A percentile compares a stretch with the other conserved stretches of the same genome.
These are phyloP conservation scores for Haplosporangium gracile DNA, from an alignment of 192 early-diverging fungal species.

Conservation along the genomic window DNA sequence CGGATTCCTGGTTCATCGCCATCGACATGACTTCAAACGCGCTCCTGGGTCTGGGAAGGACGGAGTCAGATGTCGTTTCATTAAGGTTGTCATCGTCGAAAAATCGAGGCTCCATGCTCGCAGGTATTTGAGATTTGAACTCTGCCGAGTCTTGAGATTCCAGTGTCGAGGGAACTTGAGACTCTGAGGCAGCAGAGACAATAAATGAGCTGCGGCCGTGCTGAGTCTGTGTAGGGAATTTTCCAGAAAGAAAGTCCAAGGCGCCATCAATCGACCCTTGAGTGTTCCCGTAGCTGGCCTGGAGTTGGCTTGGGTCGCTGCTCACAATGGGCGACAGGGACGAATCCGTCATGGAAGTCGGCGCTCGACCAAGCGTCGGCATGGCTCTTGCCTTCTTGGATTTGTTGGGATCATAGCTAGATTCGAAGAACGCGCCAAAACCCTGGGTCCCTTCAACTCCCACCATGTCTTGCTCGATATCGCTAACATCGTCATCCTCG, in stretches of 20 bases:
- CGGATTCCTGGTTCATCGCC: neutral
- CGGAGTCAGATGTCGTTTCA: neutral
- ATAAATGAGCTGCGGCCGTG: neutral
- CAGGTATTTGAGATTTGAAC: neutral
- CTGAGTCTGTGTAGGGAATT: neutral
- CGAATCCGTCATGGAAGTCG: neutral
- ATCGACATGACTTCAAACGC: constrained; percentile 31
- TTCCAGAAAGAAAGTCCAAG: constrained; percentile 16
- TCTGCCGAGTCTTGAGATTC: neutral
- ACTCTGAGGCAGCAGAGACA: neutral
- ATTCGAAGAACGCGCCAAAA: constrained; percentile 27
- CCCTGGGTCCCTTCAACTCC: constrained; percentile 4
- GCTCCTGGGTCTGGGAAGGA: neutral
- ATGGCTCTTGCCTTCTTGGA: neutral
- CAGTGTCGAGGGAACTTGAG: neutral
- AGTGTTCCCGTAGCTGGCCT: neutral
- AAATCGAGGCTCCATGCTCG: neutral
- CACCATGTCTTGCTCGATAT: constrained; percentile 14
- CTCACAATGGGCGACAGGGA: neutral
- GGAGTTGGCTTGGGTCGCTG: constrained; percentile 1
- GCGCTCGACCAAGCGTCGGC: neutral
- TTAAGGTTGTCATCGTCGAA: neutral
- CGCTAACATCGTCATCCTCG: constrained; percentile 1
- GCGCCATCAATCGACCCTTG: constrained; percentile 3
- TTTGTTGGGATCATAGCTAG: constrained; percentile 13